Conservation (phyloP, 768 basidiomycete genomes). For the Lactifluus pinguis region DNA sequence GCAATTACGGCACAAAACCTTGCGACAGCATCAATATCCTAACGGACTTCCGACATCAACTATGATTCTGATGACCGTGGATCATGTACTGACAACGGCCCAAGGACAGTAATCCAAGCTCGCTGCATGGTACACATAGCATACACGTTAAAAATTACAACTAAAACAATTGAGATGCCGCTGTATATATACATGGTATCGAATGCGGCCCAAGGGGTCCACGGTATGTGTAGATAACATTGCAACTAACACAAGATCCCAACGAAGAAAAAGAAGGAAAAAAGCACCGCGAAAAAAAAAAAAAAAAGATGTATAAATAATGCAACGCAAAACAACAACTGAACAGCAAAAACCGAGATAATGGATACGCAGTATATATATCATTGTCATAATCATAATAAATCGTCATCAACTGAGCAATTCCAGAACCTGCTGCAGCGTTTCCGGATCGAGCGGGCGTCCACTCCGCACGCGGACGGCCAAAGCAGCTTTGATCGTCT, state of each 20-base stretch:
- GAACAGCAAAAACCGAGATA: background rate
- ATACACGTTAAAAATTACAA: conserved; percentile 17
- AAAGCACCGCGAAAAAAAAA: background rate
- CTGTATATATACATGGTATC: conserved; percentile 16
- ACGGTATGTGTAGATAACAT: conserved; percentile 16
- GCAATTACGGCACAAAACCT: no score
- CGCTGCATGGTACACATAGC: conserved; percentile 1
- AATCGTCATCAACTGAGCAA: conserved; percentile 2
- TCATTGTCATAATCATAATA: background rate
- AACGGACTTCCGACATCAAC: background rate
- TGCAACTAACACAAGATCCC: conserved; percentile 12
- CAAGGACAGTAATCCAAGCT: background rate
- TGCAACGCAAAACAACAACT: background rate
- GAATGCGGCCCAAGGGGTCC: conserved; percentile 15
- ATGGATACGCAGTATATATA: background rate
- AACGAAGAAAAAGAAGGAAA: background rate
- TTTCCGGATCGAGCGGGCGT: conserved; percentile 5
- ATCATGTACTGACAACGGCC: background rate
- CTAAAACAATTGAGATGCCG: conserved; percentile 4
- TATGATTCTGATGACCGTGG: background rate
- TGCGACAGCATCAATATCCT: no score
- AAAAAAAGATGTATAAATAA: conserved; percentile 8
- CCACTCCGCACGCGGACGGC: conserved; percentile 2
- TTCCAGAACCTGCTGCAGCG: conserved; percentile 13
- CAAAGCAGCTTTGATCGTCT: conserved; percentile 6